Evolutionary conservation across 495 filamentous ascomycete species (phyloP), one percentile per base, ranked within the genome.

Genomic region (Cladorrhinum samala): DNA sequence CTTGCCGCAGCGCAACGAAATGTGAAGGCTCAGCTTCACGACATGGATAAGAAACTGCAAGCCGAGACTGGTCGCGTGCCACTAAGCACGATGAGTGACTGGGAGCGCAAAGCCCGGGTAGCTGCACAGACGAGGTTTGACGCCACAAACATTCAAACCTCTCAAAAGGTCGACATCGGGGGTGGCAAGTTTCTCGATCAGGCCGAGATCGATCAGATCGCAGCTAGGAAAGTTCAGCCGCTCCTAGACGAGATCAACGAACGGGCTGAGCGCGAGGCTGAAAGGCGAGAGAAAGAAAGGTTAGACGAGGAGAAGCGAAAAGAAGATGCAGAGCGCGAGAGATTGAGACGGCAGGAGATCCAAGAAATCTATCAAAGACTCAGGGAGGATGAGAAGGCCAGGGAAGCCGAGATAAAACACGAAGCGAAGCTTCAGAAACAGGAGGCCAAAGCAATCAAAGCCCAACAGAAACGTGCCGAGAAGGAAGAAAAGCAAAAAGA

Each of bases 221-320:
- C 93, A 0, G 80, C 81, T 9, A 77, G 78, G 27, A 83, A 85
- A 60, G 77, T 98, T n/a, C 87, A 89, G 66, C 93, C 93, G 16
- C 81, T 93, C 0, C 66, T 98, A n/a, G 87, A 96, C 61, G 89
- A 95, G 58, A 94, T 98, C 36, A 82, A 83, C 45, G 83, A 85
- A 17, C 83, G 80, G 27, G 85, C 86, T 0, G 87, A 92, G 61
- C 72, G 72, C 44, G 83, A 87, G 59, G 74, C 76, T 46, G 74
- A 82, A 54, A 75, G 84, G 18, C 76, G 81, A 43, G 79, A 77
- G 4, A 80, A 80, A 46, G 42, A 70, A 17, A 72, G 67, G 55
- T 9, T 60, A 33, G 77, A 79, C n/a, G 68, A 76, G 62, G 74
- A 78, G 47, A 72, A 66, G 30, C 68, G 68, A 38, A 74, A 69